These are phyloP conservation scores for Boletus edulis DNA, from an alignment of 768 basidiomycete species.

Conservation along the genomic window DNA sequence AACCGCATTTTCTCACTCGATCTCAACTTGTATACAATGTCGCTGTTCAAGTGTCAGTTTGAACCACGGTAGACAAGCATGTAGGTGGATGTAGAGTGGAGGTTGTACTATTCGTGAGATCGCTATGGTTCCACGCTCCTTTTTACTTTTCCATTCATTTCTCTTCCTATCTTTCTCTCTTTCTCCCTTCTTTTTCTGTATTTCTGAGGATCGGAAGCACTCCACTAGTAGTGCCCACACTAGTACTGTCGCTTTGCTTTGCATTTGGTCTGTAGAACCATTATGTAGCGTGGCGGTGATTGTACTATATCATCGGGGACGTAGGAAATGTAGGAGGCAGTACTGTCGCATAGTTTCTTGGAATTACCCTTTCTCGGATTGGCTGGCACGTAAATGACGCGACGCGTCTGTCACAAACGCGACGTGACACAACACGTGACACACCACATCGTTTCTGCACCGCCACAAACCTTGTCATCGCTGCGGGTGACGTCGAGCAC, in stretches of 20 bases:
- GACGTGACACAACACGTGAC: conserved; percentile 31
- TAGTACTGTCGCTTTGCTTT: conserved; percentile 21
- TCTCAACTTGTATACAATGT: conserved; percentile 23
- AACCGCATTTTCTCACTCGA: conserved; percentile 17
- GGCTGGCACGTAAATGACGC: conserved; percentile 6
- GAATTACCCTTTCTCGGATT: conserved; percentile 1
- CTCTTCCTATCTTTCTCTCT: neutral
- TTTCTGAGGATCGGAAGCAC: conserved; percentile 9
- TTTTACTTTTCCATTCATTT: conserved; percentile 1
- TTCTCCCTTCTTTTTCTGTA: conserved; percentile 12
- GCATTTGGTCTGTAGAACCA: conserved; percentile 18
- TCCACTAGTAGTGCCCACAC: conserved; percentile 8
- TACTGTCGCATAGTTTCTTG: conserved; percentile 20
- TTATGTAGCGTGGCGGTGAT: conserved; percentile 12
- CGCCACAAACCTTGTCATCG: conserved; percentile 10
- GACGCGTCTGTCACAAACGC: conserved; percentile 29
- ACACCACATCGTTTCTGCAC: conserved; percentile 13
- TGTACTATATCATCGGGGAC: conserved; percentile 21
- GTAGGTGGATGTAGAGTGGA: conserved; percentile 15
- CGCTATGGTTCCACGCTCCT: conserved; percentile 6
- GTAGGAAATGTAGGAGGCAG: conserved; percentile 11
- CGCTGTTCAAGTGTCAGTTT: conserved; percentile 2
- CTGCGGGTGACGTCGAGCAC: neutral
- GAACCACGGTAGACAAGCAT: neutral
- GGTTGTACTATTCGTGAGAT: conserved; percentile 18